These are phyloP conservation scores for Striga hermonthica DNA, from an alignment of 305 asterid species.

Conservation along the genomic window DNA sequence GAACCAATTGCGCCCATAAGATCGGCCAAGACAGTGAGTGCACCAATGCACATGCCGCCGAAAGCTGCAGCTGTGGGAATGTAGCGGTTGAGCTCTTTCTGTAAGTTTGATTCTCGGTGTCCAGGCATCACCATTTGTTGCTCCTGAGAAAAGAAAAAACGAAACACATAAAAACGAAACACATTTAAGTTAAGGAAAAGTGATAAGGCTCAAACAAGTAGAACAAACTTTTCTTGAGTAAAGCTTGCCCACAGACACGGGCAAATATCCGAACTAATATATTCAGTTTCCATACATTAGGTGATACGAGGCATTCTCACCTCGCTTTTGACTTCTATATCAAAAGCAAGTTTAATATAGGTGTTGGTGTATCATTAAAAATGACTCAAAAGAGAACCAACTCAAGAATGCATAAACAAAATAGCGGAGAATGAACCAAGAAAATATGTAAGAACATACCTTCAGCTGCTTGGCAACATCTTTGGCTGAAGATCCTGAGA, in stretches of 20 bases:
- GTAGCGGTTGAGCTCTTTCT: slow-evolving; percentile 69
- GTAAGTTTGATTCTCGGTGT: slow-evolving; percentile 57
- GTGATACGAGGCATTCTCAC: too few species aligned
- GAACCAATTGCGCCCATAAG: slow-evolving; percentile 78
- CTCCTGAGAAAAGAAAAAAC: slow-evolving; percentile 38
- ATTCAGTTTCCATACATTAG: too few species aligned
- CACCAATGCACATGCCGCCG: slow-evolving; percentile 70
- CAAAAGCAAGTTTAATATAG: not conserved
- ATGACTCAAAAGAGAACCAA: not conserved
- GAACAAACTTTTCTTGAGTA: too few species aligned
- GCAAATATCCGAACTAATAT: too few species aligned
- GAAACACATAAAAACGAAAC: too few species aligned
- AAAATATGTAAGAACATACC: slow-evolving; percentile 35
- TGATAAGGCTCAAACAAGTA: too few species aligned
- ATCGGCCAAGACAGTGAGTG: slow-evolving; percentile 63
- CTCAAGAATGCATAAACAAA: not conserved
- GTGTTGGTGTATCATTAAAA: too few species aligned
- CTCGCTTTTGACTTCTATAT: not conserved
- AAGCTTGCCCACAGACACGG: too few species aligned
- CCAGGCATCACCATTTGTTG: slow-evolving; percentile 89
- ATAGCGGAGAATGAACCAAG: not conserved
- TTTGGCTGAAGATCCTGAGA: slow-evolving; percentile 74
- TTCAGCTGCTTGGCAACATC: slow-evolving; percentile 76
- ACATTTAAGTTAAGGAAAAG: too few species aligned
- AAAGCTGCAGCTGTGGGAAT: slow-evolving; percentile 74